Conservation (phyloP, 1,139 yeast species). For the Debaryomycetaceae sp. region DNA sequence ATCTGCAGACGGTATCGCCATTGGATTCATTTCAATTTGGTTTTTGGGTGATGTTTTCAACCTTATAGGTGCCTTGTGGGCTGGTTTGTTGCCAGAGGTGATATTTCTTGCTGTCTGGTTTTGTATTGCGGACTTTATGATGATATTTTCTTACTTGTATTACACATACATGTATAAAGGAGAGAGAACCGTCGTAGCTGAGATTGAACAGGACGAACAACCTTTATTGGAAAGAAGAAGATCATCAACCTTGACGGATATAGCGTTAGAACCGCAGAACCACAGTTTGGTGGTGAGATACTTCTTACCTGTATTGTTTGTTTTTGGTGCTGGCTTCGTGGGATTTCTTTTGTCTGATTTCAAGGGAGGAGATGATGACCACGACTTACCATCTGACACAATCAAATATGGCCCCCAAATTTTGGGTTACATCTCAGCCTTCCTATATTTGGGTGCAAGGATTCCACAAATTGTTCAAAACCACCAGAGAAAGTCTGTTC, state of each 20-base stretch:
- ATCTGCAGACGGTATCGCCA: conserved; percentile 76
- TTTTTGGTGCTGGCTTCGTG: conserved; percentile 60
- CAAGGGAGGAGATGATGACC: conserved; percentile 10
- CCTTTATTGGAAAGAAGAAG: conserved; percentile 34
- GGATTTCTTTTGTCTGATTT: conserved; percentile 56
- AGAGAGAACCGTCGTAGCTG: background rate
- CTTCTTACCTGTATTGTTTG: conserved; percentile 59
- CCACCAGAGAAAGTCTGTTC: conserved; percentile 63
- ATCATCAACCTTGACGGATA: conserved; percentile 42
- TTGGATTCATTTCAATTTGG: conserved; percentile 70
- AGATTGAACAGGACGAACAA: conserved; percentile 13
- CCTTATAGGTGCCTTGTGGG: conserved; percentile 69
- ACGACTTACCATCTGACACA: conserved; percentile 9
- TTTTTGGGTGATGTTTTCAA: conserved; percentile 70
- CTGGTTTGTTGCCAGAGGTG: conserved; percentile 66
- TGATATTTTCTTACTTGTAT: conserved; percentile 61
- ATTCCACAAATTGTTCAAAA: conserved; percentile 78
- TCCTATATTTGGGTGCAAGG: conserved; percentile 69
- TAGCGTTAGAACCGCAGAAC: conserved; percentile 39
- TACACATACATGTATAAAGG: conserved; percentile 42
- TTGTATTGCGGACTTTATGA: conserved; percentile 63
- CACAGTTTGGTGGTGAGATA: conserved; percentile 50
- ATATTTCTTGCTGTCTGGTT: conserved; percentile 71
- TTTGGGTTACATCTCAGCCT: conserved; percentile 69
- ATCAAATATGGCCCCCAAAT: conserved; percentile 61